These are phyloP conservation scores for Davidsoniella eucalypti DNA, from an alignment of 2,329 filamentous ascomycete genomes.

Conservation along the genomic window DNA sequence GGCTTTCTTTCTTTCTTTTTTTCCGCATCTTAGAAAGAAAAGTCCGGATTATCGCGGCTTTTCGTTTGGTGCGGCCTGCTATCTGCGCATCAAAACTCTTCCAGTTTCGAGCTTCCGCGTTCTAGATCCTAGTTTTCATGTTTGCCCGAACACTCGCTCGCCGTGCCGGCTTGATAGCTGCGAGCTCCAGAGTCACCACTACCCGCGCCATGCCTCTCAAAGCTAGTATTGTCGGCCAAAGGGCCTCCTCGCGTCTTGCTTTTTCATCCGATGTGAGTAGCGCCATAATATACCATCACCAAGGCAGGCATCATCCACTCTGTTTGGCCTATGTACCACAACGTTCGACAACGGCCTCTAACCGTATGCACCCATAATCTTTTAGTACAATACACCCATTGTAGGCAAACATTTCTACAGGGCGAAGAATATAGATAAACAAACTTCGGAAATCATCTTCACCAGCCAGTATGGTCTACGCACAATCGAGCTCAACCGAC, in stretches of 20 bases:
- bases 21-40: slow-evolving; percentile 29
- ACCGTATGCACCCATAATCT: too few species aligned
- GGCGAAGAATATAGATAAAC: slow-evolving; percentile 34
- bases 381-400: neutral
- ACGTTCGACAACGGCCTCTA: too few species aligned
- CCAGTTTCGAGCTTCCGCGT: neutral
- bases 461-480: slow-evolving; percentile 75
- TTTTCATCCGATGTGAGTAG: too few species aligned
- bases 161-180: slow-evolving; percentile 36
- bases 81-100: slow-evolving; percentile 3
- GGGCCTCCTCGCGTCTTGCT: too few species aligned
- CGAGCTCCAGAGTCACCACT: slow-evolving; percentile 26
- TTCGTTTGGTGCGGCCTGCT: slow-evolving; percentile 1
- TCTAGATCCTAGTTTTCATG: slow-evolving; percentile 3
- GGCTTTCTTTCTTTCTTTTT: neutral
- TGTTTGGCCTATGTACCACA: too few species aligned
- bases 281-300: too few species aligned
- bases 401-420: neutral
- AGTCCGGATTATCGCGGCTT: slow-evolving; percentile 21
- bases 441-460: slow-evolving; percentile 85
- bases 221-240: slow-evolving; percentile 41
- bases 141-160: slow-evolving; percentile 5
- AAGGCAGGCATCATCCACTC: too few species aligned
- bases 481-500: slow-evolving; percentile 85
- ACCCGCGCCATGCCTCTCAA: slow-evolving; percentile 54